Base-by-base conservation (phyloP, 768 basidiomycete genomes). In the Auricularia cornea region DNA sequence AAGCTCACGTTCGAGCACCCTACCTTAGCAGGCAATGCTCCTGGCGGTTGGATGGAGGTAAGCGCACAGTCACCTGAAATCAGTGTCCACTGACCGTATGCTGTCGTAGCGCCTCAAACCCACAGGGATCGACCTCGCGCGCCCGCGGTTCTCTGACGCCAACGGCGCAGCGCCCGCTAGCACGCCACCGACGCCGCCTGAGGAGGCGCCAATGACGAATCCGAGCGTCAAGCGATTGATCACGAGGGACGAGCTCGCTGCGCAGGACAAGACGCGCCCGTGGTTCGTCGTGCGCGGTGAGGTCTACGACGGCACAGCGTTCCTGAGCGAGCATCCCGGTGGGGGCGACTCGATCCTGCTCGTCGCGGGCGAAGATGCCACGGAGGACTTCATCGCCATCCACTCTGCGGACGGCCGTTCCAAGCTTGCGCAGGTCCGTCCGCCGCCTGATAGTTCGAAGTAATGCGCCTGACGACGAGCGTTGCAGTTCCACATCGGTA, bases 21-120 rank as follows among this genome's bases (percentile, higher is more conserved):
- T 0, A 83, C 84, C 2, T 72, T 79, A 68, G 80, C 78, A 1
- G 84, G 82, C 4, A 72, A 72, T 3, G 73, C 73, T 41, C 64
- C 76, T 23, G 80, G 80, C 4, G 84, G 85, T 3, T 87, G 86
- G 86, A 86, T 87, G 85, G 78, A 84, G 69, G 75, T 78, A n/a
- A n/a, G 59, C 4, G 63, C 60, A 33, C 1, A 26, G 18, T 48
- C 30, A 18, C 30, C 10, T 12, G 29, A 26, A n/a, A 12, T 10
- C 11, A 32, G 18, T n/a, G 4, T 41, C 16, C 3, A 33, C 51
- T 31, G 31, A 38, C 29, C 18, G 60, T 33, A 1, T 40, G 4
- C 0, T 18, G 48, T 20, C 28, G 18, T 59, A 78, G 72, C 75
- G 83, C 14, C 69, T 84, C 65, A 83, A 84, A 71, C 70, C 72